phyloP scores from a whole-genome alignment of 2,329 filamentous ascomycete species.

The Immersiporthe knoxdaviesiana region DNA sequence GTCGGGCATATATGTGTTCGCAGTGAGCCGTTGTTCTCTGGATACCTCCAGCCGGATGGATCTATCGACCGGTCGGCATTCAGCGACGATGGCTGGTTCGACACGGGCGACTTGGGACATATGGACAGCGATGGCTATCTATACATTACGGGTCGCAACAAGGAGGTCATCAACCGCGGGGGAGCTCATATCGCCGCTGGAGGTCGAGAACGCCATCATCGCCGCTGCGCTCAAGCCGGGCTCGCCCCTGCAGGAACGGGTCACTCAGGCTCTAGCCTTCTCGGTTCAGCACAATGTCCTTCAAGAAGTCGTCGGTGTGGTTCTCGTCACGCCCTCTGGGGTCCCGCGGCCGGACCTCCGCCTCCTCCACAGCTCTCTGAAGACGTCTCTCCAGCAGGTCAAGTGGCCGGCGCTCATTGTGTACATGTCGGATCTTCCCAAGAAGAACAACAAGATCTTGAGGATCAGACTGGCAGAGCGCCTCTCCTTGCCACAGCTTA shows the following conservation, averaged over 20 bases:
- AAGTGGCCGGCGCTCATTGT: constrained; percentile 57
- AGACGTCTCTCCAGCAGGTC: constrained; percentile 51
- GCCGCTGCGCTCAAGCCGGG: constrained; percentile 21
- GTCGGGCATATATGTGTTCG: constrained; percentile 84
- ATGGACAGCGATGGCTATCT: constrained; percentile 80
- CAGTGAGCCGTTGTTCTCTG: constrained; percentile 81
- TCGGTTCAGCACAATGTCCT: constrained; percentile 25
- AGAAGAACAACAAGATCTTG: constrained; percentile 61
- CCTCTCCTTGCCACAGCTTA: constrained; percentile 48
- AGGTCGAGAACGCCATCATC: constrained; percentile 70
- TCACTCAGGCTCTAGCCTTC: constrained; percentile 23
- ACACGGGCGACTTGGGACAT: constrained; percentile 85
- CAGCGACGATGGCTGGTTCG: constrained; percentile 78
- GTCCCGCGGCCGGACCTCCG: constrained; percentile 44
- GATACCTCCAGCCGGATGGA: constrained; percentile 78
- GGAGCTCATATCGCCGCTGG: constrained; percentile 90
- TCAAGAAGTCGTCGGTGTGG: constrained; percentile 26
- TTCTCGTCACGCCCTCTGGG: constrained; percentile 20
- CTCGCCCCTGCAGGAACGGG: constrained; percentile 14
- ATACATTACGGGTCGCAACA: constrained; percentile 87
- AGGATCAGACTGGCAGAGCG: constrained; percentile 56
- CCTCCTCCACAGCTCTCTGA: constrained; percentile 51
- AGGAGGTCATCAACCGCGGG: constrained; percentile 90
- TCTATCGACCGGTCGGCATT: constrained; percentile 76
- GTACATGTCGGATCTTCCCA: constrained; percentile 60